Evolutionary conservation across 148 eudicot species (phyloP).

Genomic region (Linanthus parryae): DNA sequence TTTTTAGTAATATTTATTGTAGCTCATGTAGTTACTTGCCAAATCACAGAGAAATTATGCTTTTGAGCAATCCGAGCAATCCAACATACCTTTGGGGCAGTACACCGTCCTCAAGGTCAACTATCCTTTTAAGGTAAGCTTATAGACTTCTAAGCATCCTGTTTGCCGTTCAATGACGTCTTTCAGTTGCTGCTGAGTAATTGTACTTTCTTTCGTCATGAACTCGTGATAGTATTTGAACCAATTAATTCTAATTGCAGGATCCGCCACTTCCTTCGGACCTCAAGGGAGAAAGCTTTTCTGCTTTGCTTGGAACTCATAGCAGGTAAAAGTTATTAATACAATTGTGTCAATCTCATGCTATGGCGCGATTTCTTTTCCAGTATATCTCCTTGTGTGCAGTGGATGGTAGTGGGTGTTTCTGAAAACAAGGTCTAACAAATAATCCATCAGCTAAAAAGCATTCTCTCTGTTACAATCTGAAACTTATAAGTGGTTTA

Average conservation of each 20-base stretch:
- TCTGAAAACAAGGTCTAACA: too few relatives aligned
- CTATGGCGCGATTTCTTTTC: too few relatives aligned
- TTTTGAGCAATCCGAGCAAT: constrained; percentile 81
- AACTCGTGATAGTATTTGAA: too few relatives aligned
- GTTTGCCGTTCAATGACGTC: too few relatives aligned
- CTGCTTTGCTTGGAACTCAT: constrained; percentile 88
- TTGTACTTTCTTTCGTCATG: too few relatives aligned
- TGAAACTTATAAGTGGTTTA: too few relatives aligned
- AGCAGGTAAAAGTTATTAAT: constrained; percentile 46
- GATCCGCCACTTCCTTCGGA: constrained; percentile 82
- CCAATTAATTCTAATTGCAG: too few relatives aligned
- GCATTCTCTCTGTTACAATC: too few relatives aligned
- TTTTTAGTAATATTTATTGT: constrained; percentile 2
- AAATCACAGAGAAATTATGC: constrained; percentile 77
- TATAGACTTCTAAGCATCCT: neutral
- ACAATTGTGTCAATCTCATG: too few relatives aligned
- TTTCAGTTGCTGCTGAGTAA: neutral
- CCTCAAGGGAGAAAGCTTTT: constrained; percentile 65
- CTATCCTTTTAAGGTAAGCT: constrained; percentile 78
- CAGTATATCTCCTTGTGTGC: too few relatives aligned
- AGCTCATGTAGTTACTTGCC: constrained; percentile 3
- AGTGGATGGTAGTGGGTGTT: too few relatives aligned
- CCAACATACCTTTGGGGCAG: constrained; percentile 76
- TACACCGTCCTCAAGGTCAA: constrained; percentile 75
- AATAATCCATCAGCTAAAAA: too few relatives aligned